Evolutionary conservation across 2,329 filamentous ascomycete species (phyloP).

Genomic region (Teratosphaeria viscida): DNA sequence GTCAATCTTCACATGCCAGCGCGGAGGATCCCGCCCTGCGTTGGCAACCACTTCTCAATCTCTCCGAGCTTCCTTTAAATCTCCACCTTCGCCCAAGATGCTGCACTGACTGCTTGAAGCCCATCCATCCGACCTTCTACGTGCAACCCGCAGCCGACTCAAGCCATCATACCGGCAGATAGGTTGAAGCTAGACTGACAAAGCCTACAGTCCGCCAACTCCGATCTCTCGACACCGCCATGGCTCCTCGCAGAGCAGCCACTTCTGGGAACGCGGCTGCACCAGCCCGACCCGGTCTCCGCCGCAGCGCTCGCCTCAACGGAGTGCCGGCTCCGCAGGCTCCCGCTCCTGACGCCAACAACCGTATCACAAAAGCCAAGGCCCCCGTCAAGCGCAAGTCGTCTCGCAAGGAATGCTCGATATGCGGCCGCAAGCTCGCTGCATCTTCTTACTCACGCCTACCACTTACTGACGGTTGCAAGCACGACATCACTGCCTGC

Average conservation of each 20-base stretch:
- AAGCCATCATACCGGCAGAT: not conserved
- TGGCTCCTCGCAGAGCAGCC: not conserved
- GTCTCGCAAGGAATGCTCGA: not conserved
- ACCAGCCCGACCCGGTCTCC: not conserved
- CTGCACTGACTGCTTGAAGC: not conserved
- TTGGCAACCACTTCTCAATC: not conserved
- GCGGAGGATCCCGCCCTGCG: not conserved
- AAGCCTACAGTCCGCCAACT: not conserved
- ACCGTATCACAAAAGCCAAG: not conserved
- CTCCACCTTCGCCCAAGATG: not conserved
- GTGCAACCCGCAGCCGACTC: not conserved
- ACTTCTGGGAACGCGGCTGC: not conserved
- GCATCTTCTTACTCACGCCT: not conserved
- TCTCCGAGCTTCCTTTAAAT: not conserved
- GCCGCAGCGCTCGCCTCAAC: not conserved
- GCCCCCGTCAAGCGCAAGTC: not conserved
- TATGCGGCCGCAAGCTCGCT: not conserved
- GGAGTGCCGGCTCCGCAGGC: not conserved
- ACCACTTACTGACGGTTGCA: constrained; percentile 9
- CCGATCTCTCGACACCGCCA: not conserved
- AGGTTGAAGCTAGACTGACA: not conserved
- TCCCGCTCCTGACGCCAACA: not conserved
- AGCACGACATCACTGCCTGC: not conserved
- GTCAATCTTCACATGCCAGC: not conserved
- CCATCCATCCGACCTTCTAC: not conserved